These are phyloP conservation scores for Pleurotus sapidus DNA, from an alignment of 768 basidiomycete species.

Conservation along the genomic window DNA sequence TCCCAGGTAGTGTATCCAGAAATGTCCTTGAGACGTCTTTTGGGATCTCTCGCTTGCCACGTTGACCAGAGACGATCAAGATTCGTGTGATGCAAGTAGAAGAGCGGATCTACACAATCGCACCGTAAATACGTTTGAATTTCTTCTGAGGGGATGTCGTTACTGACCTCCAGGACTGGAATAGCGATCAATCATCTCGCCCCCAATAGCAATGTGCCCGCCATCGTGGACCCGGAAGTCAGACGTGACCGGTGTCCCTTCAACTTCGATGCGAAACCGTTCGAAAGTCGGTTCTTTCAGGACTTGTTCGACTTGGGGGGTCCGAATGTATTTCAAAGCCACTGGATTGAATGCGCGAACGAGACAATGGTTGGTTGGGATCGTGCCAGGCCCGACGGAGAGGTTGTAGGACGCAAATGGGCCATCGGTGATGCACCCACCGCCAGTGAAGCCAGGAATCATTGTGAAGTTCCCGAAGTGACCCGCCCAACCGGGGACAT, in stretches of 20 bases:
- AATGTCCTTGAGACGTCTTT: constrained; percentile 17
- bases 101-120: not conserved
- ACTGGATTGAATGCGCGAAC: constrained; percentile 16
- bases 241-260: constrained; percentile 12
- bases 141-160: too few relatives aligned
- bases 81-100: constrained; percentile 5
- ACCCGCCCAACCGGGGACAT: constrained; percentile 3
- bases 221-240: constrained; percentile 9
- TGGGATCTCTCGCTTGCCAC: constrained; percentile 6
- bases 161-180: constrained; percentile 10
- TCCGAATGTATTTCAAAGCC: constrained; percentile 13
- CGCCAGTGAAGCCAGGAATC: constrained; percentile 12
- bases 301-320: constrained; percentile 10
- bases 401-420: constrained; percentile 11
- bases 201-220: constrained; percentile 12
- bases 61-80: constrained; percentile 3
- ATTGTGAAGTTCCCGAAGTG: constrained; percentile 6
- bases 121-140: not conserved
- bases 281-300: constrained; percentile 16
- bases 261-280: constrained; percentile 13
- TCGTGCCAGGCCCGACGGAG: constrained; percentile 10
- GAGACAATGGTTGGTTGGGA: constrained; percentile 17
- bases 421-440: constrained; percentile 10
- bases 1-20: constrained; percentile 20
- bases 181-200: constrained; percentile 10